Percentiles rank a stretch among this genome's conserved stretches.
These are phyloP conservation scores for Leptographium wingfieldii DNA, from an alignment of 2,329 filamentous ascomycete species.

Conservation along the genomic window DNA sequence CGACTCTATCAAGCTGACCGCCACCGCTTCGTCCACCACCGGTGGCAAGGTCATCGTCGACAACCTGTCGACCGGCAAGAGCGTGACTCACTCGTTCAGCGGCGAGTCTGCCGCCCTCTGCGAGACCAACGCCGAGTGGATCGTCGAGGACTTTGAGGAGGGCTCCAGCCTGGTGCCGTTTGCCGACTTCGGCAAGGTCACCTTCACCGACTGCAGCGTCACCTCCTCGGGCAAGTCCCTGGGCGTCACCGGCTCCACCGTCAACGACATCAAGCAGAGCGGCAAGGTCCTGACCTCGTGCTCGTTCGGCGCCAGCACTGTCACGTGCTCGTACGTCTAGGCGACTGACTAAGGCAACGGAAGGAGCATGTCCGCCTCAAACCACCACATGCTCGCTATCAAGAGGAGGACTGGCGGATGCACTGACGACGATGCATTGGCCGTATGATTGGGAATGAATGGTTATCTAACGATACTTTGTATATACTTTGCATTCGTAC, in stretches of 20 bases:
- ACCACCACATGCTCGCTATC: background rate
- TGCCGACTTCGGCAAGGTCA: constrained; percentile 13
- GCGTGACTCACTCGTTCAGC: constrained; percentile 37
- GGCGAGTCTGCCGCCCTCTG: constrained; percentile 11
- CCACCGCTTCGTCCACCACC: constrained; percentile 26
- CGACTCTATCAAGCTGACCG: constrained; percentile 17
- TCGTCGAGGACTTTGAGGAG: constrained; percentile 17
- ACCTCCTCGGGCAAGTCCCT: constrained; percentile 18
- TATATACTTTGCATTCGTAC: background rate
- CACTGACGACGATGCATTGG: background rate
- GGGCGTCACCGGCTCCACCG: constrained; percentile 27
- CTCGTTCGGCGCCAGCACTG: constrained; percentile 10
- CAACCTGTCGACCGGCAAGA: constrained; percentile 26
- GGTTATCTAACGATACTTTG: background rate
- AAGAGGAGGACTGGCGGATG: background rate
- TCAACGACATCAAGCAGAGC: constrained; percentile 17
- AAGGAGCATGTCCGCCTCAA: background rate
- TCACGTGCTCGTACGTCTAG: constrained; percentile 30
- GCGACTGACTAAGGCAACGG: background rate
- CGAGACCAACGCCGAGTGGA: constrained; percentile 17
- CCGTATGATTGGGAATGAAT: background rate
- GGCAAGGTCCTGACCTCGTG: constrained; percentile 13
- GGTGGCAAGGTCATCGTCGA: constrained; percentile 11
- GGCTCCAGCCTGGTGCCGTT: constrained; percentile 14
- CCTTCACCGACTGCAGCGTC: constrained; percentile 22